phyloP scores from a whole-genome alignment of 1,139 yeast genomes.

The Saccharomyces pastorianus region DNA sequence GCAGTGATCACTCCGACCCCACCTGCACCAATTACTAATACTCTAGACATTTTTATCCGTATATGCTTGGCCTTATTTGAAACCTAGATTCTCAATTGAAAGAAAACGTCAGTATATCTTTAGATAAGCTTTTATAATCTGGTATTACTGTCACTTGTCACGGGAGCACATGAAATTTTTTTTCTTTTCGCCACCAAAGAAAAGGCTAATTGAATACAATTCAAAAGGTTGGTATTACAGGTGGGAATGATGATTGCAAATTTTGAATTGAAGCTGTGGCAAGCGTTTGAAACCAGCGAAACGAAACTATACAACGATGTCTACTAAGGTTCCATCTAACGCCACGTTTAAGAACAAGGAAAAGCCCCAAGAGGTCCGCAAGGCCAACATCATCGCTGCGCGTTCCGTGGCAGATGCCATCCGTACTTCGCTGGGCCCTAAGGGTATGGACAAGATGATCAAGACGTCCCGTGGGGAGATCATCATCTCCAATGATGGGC shows the following conservation, averaged over 20 bases:
- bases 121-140: not conserved
- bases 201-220: not conserved
- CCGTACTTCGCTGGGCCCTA: slow-evolving; percentile 94
- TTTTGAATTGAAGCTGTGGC: not conserved
- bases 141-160: not conserved
- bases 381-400: slow-evolving; percentile 88
- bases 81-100: not conserved
- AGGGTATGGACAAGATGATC: slow-evolving; percentile 99
- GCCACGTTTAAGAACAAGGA: slow-evolving; percentile 90
- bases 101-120: not conserved
- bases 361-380: slow-evolving; percentile 95
- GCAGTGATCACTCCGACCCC: slow-evolving; percentile 57
- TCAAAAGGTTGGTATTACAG: not conserved
- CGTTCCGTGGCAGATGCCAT: slow-evolving; percentile 97
- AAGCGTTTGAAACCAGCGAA: not conserved
- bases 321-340: slow-evolving; percentile 49
- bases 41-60: slow-evolving; percentile 8
- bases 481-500: slow-evolving; percentile 95
- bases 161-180: not conserved
- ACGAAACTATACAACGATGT: slow-evolving; percentile 10
- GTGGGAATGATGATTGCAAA: not conserved
- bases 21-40: slow-evolving; percentile 46
- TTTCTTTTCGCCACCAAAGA: not conserved
- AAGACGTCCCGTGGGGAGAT: slow-evolving; percentile 88
- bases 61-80: not conserved